Base-by-base conservation (phyloP, 1,284 basidiomycete species). In the Rhodotorula sp. region DNA sequence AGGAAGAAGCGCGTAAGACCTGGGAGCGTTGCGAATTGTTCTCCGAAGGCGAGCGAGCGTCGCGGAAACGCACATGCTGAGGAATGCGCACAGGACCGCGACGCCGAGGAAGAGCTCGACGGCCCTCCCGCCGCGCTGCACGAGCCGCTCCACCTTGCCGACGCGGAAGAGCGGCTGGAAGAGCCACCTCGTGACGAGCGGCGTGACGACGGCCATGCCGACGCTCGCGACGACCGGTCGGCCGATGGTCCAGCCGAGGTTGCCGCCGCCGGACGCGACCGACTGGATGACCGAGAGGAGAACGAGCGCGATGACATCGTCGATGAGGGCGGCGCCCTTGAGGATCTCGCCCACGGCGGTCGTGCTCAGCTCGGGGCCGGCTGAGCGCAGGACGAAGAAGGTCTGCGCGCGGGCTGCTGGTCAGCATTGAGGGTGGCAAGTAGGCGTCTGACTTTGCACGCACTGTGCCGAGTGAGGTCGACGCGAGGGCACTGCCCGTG, bases 261-360 rank as follows among this genome's bases (percentile, higher is more conserved):
- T 48, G 7, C 67, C 65, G 2, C 62, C 63, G 14, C 66, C 71
- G 13, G 77, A 63, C 10, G 79, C 82, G 0, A 87, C 78, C 1
- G 81, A 79, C 8, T 80, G 78, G 34, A 87, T 81, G 41, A 87
- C 81, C 41, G 84, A 82, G 14, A 84, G 81, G 46, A 88, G 82
- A 56, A 87, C 83, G 27, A 87, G 83, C 0, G 85, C 86, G 34
- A 86, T 78, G 14, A 87, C 82, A 76, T 87, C 86, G 78, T 87
- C 86, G 62, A 86, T 81, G 25, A 88, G 81, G 0, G 87, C 86
- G 0, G 86, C 86, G 49, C 82, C 83, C 27, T 85, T 81, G 21
- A 88, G 80, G 4, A 86, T 82, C 1, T 84, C 85, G 7, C 85
- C 86, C 1, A 87, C 80, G 34, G 83, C 80, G 1, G 85, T 85